These are phyloP conservation scores for Xanthoceras sorbifolium DNA, from an alignment of 345 rosid genomes.

Conservation along the genomic window DNA sequence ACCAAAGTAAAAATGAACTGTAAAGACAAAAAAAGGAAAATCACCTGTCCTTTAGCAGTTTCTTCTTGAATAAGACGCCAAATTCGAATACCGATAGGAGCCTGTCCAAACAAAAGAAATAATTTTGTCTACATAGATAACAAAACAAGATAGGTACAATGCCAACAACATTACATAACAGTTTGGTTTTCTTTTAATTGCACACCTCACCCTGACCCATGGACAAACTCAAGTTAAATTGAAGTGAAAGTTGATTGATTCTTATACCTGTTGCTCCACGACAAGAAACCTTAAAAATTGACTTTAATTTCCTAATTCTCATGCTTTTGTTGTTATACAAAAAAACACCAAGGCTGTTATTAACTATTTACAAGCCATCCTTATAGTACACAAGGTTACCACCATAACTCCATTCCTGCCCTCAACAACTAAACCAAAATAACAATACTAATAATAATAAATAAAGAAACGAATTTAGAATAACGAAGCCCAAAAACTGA, in stretches of 20 bases:
- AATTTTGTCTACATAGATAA: slow-evolving; percentile 11
- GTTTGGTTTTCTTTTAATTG: neutral
- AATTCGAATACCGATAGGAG: slow-evolving; percentile 80
- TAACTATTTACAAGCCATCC: too few relatives aligned
- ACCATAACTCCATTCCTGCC: too few relatives aligned
- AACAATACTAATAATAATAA: too few relatives aligned
- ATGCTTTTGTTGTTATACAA: neutral
- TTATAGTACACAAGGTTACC: too few relatives aligned
- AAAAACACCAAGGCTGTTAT: too few relatives aligned
- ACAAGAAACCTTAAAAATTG: neutral
- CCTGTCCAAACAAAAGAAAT: slow-evolving; percentile 46
- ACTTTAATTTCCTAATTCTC: too few relatives aligned
- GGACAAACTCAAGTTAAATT: too few relatives aligned
- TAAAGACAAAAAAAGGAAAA: slow-evolving; percentile 7
- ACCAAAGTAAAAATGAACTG: slow-evolving; percentile 3
- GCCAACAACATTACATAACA: neutral
- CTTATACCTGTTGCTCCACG: neutral
- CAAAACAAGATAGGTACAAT: neutral
- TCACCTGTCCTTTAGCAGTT: slow-evolving; percentile 67
- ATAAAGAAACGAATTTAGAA: too few relatives aligned
- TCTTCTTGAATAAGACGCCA: slow-evolving; percentile 59
- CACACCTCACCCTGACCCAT: too few relatives aligned
- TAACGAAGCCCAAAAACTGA: neutral
- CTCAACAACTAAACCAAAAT: too few relatives aligned
- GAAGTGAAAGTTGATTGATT: neutral